Percentiles rank a stretch among this genome's conserved stretches.
Conservation (phyloP, 2,329 filamentous ascomycete species). For the Cladosporium halotolerans region DNA sequence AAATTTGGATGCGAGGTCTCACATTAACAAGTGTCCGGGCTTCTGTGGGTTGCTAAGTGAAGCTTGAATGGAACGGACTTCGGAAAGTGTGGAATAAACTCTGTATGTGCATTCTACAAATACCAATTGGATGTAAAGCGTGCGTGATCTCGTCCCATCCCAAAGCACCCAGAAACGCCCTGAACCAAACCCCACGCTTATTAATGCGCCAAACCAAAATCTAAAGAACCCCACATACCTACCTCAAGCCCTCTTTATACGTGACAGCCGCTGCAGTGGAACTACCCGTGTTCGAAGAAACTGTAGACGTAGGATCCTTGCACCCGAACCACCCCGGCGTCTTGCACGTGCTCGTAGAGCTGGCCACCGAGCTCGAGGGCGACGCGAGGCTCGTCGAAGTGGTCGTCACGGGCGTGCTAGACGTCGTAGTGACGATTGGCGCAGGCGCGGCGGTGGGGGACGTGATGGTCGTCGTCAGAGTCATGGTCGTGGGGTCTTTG, state of each 20-base stretch:
- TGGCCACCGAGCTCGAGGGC: neutral
- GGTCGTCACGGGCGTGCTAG: neutral
- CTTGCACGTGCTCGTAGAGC: slow-evolving; percentile 46
- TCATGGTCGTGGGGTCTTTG: slow-evolving; percentile 42
- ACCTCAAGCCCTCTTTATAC: neutral
- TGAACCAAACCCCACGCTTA: neutral
- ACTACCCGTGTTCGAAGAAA: neutral
- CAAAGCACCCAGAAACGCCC: neutral
- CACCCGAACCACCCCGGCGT: slow-evolving; percentile 63
- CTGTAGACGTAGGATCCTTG: slow-evolving; percentile 46
- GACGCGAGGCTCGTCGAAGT: neutral
- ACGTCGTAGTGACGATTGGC: neutral
- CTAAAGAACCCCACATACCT: neutral
- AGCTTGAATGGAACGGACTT: no score
- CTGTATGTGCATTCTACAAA: no score
- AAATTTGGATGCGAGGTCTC: no score
- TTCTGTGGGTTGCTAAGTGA: no score
- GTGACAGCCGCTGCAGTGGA: neutral
- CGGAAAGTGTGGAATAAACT: no score
- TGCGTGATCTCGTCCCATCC: neutral
- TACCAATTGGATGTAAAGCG: no score
- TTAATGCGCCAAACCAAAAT: neutral
- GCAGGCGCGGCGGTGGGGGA: neutral
- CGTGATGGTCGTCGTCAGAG: slow-evolving; percentile 3
- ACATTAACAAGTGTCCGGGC: no score